Conservation (phyloP, 176 grass and related monocot species). For the Guadua angustifolia region DNA sequence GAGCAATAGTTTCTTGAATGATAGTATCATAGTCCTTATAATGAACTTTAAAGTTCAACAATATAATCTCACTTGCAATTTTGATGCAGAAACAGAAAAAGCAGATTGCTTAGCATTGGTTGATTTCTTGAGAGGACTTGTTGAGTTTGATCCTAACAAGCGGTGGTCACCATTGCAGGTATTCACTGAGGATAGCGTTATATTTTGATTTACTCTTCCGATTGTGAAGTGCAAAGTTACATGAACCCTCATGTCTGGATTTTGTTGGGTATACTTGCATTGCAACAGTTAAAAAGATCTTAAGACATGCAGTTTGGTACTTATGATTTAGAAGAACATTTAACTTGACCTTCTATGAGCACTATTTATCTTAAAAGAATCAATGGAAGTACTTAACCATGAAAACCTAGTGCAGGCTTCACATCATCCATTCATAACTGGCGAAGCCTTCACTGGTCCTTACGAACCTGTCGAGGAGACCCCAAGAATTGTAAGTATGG, state of each 20-base stretch:
- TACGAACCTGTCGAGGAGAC: constrained; percentile 80
- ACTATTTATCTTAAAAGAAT: constrained; percentile 42
- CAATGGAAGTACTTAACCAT: constrained; percentile 37
- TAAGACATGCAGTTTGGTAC: neutral
- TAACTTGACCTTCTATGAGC: constrained; percentile 18
- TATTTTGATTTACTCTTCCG: constrained; percentile 7
- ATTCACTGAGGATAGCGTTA: constrained; percentile 41
- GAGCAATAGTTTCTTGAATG: constrained; percentile 25
- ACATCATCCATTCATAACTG: constrained; percentile 95
- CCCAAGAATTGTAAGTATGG: constrained; percentile 84
- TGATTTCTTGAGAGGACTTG: constrained; percentile 97
- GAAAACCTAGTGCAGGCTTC: constrained; percentile 74
- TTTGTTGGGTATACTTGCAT: constrained; percentile 24
- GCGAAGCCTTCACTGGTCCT: constrained; percentile 75
- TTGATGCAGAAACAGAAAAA: constrained; percentile 63
- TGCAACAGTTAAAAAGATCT: constrained; percentile 2
- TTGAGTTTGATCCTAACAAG: constrained; percentile 97
- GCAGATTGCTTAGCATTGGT: constrained; percentile 76
- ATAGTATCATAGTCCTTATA: neutral
- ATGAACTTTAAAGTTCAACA: constrained; percentile 20
- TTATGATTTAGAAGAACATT: constrained; percentile 6
- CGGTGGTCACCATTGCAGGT: constrained; percentile 98
- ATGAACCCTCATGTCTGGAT: neutral
- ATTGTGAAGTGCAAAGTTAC: constrained; percentile 19
- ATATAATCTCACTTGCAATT: constrained; percentile 40